These are phyloP conservation scores for Stentor roeselii DNA, from an alignment of 73 alveolate genomes.

Conservation along the genomic window DNA sequence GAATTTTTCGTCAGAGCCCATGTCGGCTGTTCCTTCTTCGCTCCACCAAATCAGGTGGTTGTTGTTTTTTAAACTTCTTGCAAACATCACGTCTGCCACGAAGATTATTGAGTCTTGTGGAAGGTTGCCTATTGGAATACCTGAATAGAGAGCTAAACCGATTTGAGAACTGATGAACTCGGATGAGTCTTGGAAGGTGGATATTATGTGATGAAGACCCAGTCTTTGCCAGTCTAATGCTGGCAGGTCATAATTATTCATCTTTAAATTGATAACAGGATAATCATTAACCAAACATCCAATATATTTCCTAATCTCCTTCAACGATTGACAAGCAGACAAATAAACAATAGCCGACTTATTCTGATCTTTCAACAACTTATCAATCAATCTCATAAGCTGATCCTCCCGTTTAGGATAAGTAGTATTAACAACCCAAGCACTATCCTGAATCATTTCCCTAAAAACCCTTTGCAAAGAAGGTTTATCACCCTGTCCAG, in stretches of 20 bases:
- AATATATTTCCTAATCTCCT: neutral
- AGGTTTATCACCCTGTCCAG: slow-evolving; percentile 21
- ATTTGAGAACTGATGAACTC: slow-evolving; percentile 60
- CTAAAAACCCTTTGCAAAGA: neutral
- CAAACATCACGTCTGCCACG: slow-evolving; percentile 73
- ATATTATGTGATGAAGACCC: slow-evolving; percentile 62
- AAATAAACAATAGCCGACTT: neutral
- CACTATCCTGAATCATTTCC: neutral
- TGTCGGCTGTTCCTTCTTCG: slow-evolving; percentile 75
- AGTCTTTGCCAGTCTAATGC: slow-evolving; percentile 89
- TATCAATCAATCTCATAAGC: neutral
- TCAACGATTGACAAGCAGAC: neutral
- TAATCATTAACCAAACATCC: slow-evolving; percentile 43
- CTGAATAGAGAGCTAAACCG: slow-evolving; percentile 64
- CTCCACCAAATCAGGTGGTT: slow-evolving; percentile 83
- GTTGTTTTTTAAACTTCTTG: slow-evolving; percentile 54
- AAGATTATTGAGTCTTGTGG: slow-evolving; percentile 66
- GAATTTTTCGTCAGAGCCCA: slow-evolving; percentile 86
- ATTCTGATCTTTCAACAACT: neutral
- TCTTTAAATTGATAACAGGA: slow-evolving; percentile 36
- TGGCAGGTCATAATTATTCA: slow-evolving; percentile 70
- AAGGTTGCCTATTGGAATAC: slow-evolving; percentile 79
- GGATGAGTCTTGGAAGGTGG: slow-evolving; percentile 51
- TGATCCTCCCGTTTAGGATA: slow-evolving; percentile 11
- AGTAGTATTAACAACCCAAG: neutral